These are phyloP conservation scores for Kwoniella shivajii DNA, from an alignment of 1,284 basidiomycete genomes.

Conservation along the genomic window DNA sequence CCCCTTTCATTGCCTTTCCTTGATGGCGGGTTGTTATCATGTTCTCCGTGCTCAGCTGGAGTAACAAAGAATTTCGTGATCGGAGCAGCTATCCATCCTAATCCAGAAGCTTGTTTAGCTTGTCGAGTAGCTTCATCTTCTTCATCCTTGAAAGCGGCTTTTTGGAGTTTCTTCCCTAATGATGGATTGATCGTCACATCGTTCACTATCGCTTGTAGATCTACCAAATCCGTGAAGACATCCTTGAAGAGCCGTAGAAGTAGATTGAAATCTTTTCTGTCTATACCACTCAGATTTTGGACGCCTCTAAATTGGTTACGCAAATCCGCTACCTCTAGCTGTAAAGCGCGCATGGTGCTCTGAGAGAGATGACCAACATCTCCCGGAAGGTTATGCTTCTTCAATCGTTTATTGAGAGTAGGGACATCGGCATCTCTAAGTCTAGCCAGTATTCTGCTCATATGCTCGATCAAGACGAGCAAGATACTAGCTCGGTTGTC, in stretches of 20 bases:
- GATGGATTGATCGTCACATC: slow-evolving; percentile 86
- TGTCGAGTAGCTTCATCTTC: slow-evolving; percentile 25
- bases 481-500: slow-evolving; percentile 24
- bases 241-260: slow-evolving; percentile 86
- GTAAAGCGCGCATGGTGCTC: slow-evolving; percentile 74
- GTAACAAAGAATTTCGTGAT: slow-evolving; percentile 53
- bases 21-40: not conserved
- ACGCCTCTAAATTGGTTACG: slow-evolving; percentile 71
- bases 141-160: slow-evolving; percentile 60
- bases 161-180: slow-evolving; percentile 68
- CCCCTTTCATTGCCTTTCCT: slow-evolving; percentile 24
- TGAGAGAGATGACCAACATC: slow-evolving; percentile 87
- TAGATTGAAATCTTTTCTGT: slow-evolving; percentile 77
- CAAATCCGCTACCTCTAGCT: slow-evolving; percentile 70
- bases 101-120: slow-evolving; percentile 41
- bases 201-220: slow-evolving; percentile 80
- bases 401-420: slow-evolving; percentile 84
- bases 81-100: slow-evolving; percentile 70
- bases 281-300: slow-evolving; percentile 65
- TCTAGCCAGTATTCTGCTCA: slow-evolving; percentile 66
- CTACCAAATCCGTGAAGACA: slow-evolving; percentile 77
- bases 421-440: slow-evolving; percentile 81
- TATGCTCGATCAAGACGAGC: slow-evolving; percentile 66
- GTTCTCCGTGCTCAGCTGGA: slow-evolving; percentile 26
- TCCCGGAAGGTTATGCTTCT: slow-evolving; percentile 80